phyloP scores from a whole-genome alignment of 805 yeast genomes.

The Yamadazyma kitorensis region DNA sequence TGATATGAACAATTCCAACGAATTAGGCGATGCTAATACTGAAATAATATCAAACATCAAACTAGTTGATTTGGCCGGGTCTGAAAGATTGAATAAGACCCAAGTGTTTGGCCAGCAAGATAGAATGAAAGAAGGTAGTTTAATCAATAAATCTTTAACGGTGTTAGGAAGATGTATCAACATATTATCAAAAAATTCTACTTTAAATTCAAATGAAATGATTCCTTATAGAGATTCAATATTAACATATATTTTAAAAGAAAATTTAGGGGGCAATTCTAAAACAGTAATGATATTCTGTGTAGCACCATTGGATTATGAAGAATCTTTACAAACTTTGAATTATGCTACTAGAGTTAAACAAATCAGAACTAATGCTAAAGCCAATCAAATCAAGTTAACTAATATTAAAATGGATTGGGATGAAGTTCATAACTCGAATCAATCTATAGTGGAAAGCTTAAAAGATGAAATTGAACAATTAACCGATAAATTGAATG shows the following conservation, averaged over 20 bases:
- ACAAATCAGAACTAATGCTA: conserved; percentile 61
- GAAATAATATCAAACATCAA: conserved; percentile 59
- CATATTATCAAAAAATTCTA: conserved; percentile 42
- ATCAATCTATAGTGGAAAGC: conserved; percentile 22
- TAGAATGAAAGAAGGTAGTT: conserved; percentile 69
- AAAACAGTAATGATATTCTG: conserved; percentile 88
- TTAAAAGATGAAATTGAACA: conserved; percentile 30
- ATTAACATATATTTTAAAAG: conserved; percentile 72
- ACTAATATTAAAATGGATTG: conserved; percentile 28
- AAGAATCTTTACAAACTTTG: conserved; percentile 72
- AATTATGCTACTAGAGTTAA: conserved; percentile 79
- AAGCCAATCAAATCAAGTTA: conserved; percentile 32
- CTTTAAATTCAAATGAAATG: conserved; percentile 13
- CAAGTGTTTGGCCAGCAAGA: conserved; percentile 54
- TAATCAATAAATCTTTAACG: conserved; percentile 74
- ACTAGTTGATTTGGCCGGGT: conserved; percentile 80
- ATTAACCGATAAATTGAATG: conserved; percentile 24
- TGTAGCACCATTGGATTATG: conserved; percentile 74
- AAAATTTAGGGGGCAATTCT: conserved; percentile 80
- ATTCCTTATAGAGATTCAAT: conserved; percentile 74
- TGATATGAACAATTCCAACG: conserved; percentile 12
- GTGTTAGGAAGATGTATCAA: conserved; percentile 71
- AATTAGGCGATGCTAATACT: conserved; percentile 39
- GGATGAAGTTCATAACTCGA: conserved; percentile 25
- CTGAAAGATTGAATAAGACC: conserved; percentile 65